Conservation (phyloP, 495 filamentous ascomycete genomes). For the Letharia columbiana region DNA sequence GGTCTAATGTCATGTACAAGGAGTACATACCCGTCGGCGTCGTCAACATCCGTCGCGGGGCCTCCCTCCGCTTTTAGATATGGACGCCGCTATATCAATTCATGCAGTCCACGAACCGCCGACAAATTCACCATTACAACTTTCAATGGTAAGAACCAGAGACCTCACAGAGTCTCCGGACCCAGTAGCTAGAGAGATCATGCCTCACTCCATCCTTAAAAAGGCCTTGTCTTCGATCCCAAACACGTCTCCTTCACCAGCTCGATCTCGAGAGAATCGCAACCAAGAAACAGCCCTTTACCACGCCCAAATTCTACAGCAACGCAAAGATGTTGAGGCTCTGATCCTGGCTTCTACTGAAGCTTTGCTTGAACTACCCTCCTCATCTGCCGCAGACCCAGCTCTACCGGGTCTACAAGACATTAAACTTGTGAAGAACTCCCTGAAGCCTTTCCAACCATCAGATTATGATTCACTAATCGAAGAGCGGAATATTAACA, state of each 20-base stretch:
- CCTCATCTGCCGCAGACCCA: slow-evolving; percentile 43
- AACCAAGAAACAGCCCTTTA: slow-evolving; percentile 59
- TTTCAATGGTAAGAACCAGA: too few species aligned
- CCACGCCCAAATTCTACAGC: slow-evolving; percentile 71
- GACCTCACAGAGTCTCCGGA: too few species aligned
- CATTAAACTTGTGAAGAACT: slow-evolving; percentile 44
- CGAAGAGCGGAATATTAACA: slow-evolving; percentile 73
- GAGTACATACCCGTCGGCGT: background rate
- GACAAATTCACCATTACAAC: too few species aligned
- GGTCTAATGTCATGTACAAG: background rate
- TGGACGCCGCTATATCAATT: background rate
- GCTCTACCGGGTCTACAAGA: slow-evolving; percentile 51
- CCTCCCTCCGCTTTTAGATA: background rate
- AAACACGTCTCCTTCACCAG: slow-evolving; percentile 33
- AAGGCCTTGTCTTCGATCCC: slow-evolving; percentile 12
- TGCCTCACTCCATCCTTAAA: slow-evolving; percentile 19
- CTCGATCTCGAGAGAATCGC: slow-evolving; percentile 40
- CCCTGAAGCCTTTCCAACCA: slow-evolving; percentile 66
- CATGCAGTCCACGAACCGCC: too few species aligned
- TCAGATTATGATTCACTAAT: slow-evolving; percentile 79
- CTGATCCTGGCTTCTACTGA: slow-evolving; percentile 62
- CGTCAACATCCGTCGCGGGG: background rate
- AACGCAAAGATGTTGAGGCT: slow-evolving; percentile 63
- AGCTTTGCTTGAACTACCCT: slow-evolving; percentile 55
- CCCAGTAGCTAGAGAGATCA: background rate